Evolutionary conservation across 1,284 basidiomycete genomes (phyloP).

Genomic region (Ceratobasidium sp.): DNA sequence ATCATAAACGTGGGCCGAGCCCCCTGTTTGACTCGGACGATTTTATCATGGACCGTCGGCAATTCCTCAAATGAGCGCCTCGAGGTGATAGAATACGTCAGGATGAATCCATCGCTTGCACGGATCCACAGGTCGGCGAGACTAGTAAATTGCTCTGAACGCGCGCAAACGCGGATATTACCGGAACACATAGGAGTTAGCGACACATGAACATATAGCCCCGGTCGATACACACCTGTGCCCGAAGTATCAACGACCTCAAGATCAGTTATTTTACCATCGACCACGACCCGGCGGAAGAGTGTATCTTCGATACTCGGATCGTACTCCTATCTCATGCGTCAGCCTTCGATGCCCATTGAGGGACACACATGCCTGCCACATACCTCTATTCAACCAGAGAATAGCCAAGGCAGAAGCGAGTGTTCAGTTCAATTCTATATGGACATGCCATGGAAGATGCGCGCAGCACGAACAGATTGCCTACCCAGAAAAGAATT

Average conservation of each 20-base stretch:
- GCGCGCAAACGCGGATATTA: too few relatives aligned
- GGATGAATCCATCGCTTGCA: slow-evolving; percentile 97
- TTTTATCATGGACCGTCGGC: slow-evolving; percentile 94
- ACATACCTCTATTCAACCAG: slow-evolving; percentile 62
- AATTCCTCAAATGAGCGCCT: slow-evolving; percentile 94
- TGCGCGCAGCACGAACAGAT: not conserved
- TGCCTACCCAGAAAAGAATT: slow-evolving; percentile 87
- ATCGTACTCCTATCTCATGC: slow-evolving; percentile 73
- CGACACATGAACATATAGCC: not conserved
- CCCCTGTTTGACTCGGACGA: slow-evolving; percentile 90
- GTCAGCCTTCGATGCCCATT: not conserved
- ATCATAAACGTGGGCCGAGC: slow-evolving; percentile 85
- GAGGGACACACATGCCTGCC: too few relatives aligned
- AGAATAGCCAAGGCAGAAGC: too few relatives aligned
- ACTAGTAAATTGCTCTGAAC: slow-evolving; percentile 95
- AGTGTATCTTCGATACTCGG: slow-evolving; percentile 96
- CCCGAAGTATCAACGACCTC: slow-evolving; percentile 95
- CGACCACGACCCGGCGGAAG: slow-evolving; percentile 89
- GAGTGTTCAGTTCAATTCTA: not conserved
- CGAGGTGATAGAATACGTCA: slow-evolving; percentile 98
- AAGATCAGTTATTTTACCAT: slow-evolving; percentile 90
- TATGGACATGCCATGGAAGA: slow-evolving; percentile 14
- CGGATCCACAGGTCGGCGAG: slow-evolving; percentile 99
- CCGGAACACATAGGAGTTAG: too few relatives aligned
- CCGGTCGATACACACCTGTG: slow-evolving; percentile 71